Base-by-base conservation (phyloP, 176 grass and related monocot species). In the Oryza brachyantha region DNA sequence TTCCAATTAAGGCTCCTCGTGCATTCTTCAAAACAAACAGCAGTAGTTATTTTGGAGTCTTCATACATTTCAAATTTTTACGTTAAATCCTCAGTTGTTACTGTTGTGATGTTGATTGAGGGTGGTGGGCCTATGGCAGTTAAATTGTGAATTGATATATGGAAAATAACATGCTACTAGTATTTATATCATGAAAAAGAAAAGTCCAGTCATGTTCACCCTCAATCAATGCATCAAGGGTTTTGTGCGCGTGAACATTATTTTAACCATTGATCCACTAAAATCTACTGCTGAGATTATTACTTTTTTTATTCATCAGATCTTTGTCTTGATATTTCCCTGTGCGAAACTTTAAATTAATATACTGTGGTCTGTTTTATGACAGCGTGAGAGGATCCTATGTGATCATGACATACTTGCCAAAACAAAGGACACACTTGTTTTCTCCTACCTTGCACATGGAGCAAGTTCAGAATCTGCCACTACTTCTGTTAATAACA, bases 401-500 rank as follows among this genome's bases (percentile, higher is more conserved):
- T 99, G 96, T 88, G 89, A 93, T 61, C 90, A 99, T 54, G 88
- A 99, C 64, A 95, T 96, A 87, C 84, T 99, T 64, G 86, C 90
- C 63, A 91, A 90, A 79, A 91, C 79, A 78, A 99, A 89, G 81
- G 88, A 93, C 54, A 70, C 76, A 64, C 80, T 83, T 84, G 73
- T 88, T 80, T 99, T 88, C 74, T 92, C 96, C 28, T 93, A 84
- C 77, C 76, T 86, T 70, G 75, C 85, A 27, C 75, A 75, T 46
- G 88, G 96, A 28, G 77, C 85, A 73, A 99, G 92, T 85, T 99
- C 96, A 46, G 96, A 96, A 91, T 99, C 96, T 68, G 96, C 96
- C 75, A 99, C 92, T 38, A 99, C 92, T 69, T 99, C 96, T 17
- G 89, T 99, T 86, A 93, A 99, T 83, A 99, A 93, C 52, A 95